These are phyloP conservation scores for Blastobotrys buckinghamii DNA, from an alignment of 1,139 yeast genomes.

Conservation along the genomic window DNA sequence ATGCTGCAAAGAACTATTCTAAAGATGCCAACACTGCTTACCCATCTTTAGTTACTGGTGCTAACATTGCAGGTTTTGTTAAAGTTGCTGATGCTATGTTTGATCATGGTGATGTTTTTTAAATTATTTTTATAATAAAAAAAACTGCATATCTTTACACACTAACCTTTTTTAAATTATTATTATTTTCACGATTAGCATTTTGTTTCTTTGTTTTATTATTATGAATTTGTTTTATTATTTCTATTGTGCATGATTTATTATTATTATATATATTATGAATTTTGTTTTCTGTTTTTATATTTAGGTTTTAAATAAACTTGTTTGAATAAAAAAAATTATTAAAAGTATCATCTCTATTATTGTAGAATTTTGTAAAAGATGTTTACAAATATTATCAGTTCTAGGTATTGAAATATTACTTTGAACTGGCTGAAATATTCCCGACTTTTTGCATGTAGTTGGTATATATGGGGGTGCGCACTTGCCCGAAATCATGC, in stretches of 20 bases:
- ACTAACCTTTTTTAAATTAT: neutral
- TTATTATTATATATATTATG: too few relatives aligned
- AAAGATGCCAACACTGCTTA: constrained; percentile 59
- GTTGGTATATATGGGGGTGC: too few relatives aligned
- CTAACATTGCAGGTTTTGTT: constrained; percentile 97
- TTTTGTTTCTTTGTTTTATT: neutral
- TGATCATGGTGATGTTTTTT: constrained; percentile 84
- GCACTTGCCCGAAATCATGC: too few relatives aligned
- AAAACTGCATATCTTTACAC: neutral
- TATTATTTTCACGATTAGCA: constrained; percentile 5
- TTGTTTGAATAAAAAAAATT: too few relatives aligned
- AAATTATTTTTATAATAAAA: constrained; percentile 13
- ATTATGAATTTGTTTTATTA: neutral
- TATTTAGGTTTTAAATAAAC: too few relatives aligned
- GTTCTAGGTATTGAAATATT: too few relatives aligned
- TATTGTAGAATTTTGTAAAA: too few relatives aligned
- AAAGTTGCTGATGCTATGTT: constrained; percentile 98
- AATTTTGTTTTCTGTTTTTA: too few relatives aligned
- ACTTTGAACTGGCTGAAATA: too few relatives aligned
- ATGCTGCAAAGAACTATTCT: constrained; percentile 76
- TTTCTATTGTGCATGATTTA: neutral
- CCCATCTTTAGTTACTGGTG: constrained; percentile 97
- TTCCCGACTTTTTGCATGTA: too few relatives aligned
- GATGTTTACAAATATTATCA: too few relatives aligned
- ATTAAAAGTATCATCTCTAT: too few relatives aligned